These are phyloP conservation scores for Epicoccum nigrum DNA, from an alignment of 2,329 filamentous ascomycete species.

Conservation along the genomic window DNA sequence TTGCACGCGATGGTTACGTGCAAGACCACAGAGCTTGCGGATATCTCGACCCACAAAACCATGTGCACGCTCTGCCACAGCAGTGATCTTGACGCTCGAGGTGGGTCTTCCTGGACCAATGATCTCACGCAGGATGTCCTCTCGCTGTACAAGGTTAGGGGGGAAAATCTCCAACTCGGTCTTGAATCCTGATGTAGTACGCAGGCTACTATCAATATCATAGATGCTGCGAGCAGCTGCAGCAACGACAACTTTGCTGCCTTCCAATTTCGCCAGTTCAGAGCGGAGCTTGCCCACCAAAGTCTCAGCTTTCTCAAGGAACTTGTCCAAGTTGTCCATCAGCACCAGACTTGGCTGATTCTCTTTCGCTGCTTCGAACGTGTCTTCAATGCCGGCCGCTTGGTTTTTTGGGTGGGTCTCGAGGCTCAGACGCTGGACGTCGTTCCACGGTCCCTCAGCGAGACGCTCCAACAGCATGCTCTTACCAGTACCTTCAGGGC, in stretches of 20 bases:
- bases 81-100: slow-evolving; percentile 55
- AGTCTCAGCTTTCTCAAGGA: slow-evolving; percentile 52
- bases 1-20: slow-evolving; percentile 51
- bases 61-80: slow-evolving; percentile 77
- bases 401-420: slow-evolving; percentile 52
- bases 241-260: slow-evolving; percentile 70
- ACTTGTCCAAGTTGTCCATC: slow-evolving; percentile 76
- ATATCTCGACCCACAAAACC: slow-evolving; percentile 86
- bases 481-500: slow-evolving; percentile 85
- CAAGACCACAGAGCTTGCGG: slow-evolving; percentile 64
- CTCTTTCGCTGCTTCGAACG: slow-evolving; percentile 71
- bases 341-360: slow-evolving; percentile 78
- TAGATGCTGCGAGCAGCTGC: slow-evolving; percentile 75
- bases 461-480: slow-evolving; percentile 73
- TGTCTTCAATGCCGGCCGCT: slow-evolving; percentile 65
- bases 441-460: slow-evolving; percentile 69
- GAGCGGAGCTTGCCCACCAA: slow-evolving; percentile 30
- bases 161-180: slow-evolving; percentile 76
- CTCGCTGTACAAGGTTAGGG: slow-evolving; percentile 72
- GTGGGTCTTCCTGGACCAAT: slow-evolving; percentile 56
- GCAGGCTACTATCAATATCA: slow-evolving; percentile 73
- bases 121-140: slow-evolving; percentile 69
- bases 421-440: slow-evolving; percentile 66
- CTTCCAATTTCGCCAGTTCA: slow-evolving; percentile 59
- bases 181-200: slow-evolving; percentile 68